Conservation (phyloP, 225 moss, liverwort and hornwort species). For the Climacium dendroides region DNA sequence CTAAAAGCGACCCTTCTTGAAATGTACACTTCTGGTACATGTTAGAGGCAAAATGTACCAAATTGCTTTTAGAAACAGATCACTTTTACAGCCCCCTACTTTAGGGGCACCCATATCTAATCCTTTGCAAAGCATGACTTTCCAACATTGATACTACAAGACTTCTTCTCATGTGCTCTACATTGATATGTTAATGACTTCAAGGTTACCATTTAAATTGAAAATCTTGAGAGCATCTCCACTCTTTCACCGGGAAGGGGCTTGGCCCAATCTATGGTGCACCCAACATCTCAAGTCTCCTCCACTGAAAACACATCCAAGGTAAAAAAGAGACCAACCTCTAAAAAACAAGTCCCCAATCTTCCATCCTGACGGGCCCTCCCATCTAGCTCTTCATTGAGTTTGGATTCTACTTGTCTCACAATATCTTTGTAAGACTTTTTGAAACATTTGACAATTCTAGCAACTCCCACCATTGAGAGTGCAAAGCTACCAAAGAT, state of each 20-base stretch:
- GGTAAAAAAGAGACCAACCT: rapidly evolving
- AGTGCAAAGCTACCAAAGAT: neutral
- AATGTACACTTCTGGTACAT: too few relatives aligned
- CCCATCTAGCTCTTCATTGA: rapidly evolving
- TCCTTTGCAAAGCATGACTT: neutral
- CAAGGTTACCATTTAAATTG: rapidly evolving
- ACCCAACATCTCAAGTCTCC: neutral
- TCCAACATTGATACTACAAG: too few relatives aligned
- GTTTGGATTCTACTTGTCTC: neutral
- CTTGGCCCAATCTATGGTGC: rapidly evolving
- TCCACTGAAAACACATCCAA: rapidly evolving
- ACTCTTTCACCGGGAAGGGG: neutral
- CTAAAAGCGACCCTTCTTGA: too few relatives aligned
- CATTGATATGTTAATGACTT: too few relatives aligned
- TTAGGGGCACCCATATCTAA: too few relatives aligned
- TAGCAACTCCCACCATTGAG: neutral
- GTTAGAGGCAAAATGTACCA: too few relatives aligned
- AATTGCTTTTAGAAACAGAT: too few relatives aligned
- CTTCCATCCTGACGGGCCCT: rapidly evolving
- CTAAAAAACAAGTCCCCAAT: rapidly evolving
- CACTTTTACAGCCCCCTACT: too few relatives aligned
- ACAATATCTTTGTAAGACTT: neutral
- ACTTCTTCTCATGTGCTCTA: too few relatives aligned
- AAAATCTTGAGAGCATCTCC: neutral
- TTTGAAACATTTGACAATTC: neutral